Evolutionary conservation across 805 yeast species (phyloP), one percentile per base, ranked within the genome.

Genomic region (Saturnispora mendoncae): DNA sequence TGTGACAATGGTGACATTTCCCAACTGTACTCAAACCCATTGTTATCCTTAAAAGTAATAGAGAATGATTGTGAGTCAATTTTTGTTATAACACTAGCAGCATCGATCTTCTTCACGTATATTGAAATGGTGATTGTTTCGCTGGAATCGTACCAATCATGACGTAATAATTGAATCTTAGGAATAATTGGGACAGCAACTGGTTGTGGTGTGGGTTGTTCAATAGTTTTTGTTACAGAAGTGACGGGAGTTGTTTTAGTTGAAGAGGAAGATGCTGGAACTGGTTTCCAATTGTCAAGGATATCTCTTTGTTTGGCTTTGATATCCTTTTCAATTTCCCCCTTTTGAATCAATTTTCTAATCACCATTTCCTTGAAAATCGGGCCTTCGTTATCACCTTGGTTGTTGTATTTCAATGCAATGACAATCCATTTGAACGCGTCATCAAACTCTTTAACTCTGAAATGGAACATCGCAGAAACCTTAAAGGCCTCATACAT

Each of bases 111-210:
- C 46, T 81, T 78, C 36, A 84, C 76, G 53, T 80, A 90, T 6
- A 90, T 61, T 2, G 90, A 76, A 23, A 88, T 65, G 1, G 79
- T 77, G 12, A 87, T 74, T 3, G 58, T 56, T 1, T 63, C 63
- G 8, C 63, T 52, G 13, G 78, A 69, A 58, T 92, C 96, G 61
- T 78, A 90, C 78, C 82, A 83, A 49, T 83, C 88, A n/a, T 64
- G 61, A 51, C 69, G 70, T 29, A 70, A 58, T 49, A 58, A 55
- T 47, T 66, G 52, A 44, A 39, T 51, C 44, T 43, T 45, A 51
- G 46, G 38, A 12, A 26, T 19, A n/a, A 42, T 36, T 15, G 31
- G 15, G 9, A 38, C 25, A 13, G 6, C n/a, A 8, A 26, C 26
- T n/a, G 44, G 32, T n/a, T 38, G 31, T 6, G 38, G 13, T 23